Conservation (phyloP, 176 grass and related monocot genomes). For the Paspalum vaginatum region DNA sequence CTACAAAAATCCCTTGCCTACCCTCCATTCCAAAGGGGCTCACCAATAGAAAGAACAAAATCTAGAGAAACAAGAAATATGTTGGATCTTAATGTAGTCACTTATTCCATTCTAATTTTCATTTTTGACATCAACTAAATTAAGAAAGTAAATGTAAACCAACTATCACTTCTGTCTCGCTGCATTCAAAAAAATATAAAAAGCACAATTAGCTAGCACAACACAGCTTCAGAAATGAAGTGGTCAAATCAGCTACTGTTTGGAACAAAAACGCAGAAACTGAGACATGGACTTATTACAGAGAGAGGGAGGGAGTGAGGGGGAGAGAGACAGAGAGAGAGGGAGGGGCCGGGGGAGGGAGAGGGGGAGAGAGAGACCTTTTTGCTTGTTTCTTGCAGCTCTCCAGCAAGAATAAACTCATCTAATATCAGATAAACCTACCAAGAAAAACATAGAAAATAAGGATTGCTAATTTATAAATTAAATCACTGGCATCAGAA, state of each 20-base stretch:
- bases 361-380: slow-evolving; percentile 42
- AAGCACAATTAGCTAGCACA: neutral
- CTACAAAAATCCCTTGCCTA: no score
- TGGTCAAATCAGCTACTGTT: neutral
- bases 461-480: neutral
- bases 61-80: neutral
- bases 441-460: neutral
- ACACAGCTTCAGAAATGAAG: neutral
- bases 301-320: no score
- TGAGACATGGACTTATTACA: neutral
- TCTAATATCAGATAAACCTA: slow-evolving; percentile 98
- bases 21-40: no score
- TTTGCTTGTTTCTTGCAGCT: slow-evolving; percentile 98
- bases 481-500: neutral
- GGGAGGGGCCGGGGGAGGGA: no score
- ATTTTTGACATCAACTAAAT: neutral
- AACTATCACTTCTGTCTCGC: neutral
- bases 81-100: slow-evolving; percentile 4
- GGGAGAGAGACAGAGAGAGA: no score
- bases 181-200: neutral
- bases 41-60: neutral
- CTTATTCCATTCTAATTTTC: neutral
- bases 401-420: slow-evolving; percentile 96
- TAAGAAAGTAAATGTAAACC: neutral
- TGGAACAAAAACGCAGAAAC: neutral